phyloP scores from a whole-genome alignment of 805 yeast species.

The Pichia paraexigua region DNA sequence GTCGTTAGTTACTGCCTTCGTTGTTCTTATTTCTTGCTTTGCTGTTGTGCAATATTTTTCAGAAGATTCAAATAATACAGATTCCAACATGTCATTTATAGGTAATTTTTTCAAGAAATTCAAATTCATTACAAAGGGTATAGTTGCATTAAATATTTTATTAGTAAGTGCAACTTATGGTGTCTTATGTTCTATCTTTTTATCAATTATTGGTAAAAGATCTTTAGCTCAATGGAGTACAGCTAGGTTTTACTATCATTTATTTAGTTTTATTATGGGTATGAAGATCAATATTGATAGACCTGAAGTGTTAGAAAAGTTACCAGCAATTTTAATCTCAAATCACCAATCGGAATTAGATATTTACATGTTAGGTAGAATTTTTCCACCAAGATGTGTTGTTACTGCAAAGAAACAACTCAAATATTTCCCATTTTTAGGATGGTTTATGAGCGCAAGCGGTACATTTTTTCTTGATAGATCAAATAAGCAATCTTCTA shows the following conservation, averaged over 20 bases:
- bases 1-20: background rate
- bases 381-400: conserved; percentile 82
- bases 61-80: background rate
- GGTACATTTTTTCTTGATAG: conserved; percentile 92
- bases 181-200: conserved; percentile 60
- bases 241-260: conserved; percentile 69
- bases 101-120: conserved; percentile 23
- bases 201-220: conserved; percentile 64
- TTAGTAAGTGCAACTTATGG: conserved; percentile 66
- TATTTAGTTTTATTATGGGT: conserved; percentile 57
- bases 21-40: conserved; percentile 4
- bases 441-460: conserved; percentile 92
- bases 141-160: conserved; percentile 45
- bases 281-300: conserved; percentile 62
- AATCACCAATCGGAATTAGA: conserved; percentile 93
- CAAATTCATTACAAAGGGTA: conserved; percentile 49
- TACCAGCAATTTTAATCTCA: conserved; percentile 75
- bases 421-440: conserved; percentile 80
- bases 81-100: background rate
- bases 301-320: conserved; percentile 45
- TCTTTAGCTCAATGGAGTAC: conserved; percentile 83
- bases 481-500: conserved; percentile 64
- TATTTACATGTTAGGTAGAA: conserved; percentile 67
- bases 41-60: background rate
- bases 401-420: conserved; percentile 88